Evolutionary conservation across 345 rosid genomes (phyloP).

Genomic region (Sonneratia alba): DNA sequence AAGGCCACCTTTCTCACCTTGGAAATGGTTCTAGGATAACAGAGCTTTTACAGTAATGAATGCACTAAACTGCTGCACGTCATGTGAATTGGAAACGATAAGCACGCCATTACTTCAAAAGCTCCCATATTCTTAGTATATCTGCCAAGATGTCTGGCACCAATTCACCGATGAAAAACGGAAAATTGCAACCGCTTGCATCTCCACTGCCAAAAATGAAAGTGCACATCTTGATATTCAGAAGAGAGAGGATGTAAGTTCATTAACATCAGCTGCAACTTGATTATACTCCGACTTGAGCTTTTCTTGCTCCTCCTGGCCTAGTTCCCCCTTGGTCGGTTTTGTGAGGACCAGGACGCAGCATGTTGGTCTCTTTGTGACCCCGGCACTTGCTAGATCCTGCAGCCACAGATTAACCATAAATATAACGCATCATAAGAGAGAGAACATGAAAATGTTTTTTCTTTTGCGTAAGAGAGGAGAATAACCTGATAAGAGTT

Average conservation of each 20-base stretch:
- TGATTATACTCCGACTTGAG: conserved; percentile 50
- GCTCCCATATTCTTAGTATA: neutral
- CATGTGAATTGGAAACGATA: too few relatives aligned
- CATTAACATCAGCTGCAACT: conserved; percentile 55
- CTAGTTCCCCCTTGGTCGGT: conserved; percentile 73
- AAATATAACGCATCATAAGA: neutral
- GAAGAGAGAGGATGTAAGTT: conserved; percentile 45
- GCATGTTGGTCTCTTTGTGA: conserved; percentile 91
- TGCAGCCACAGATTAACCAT: conserved; percentile 13
- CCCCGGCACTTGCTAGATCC: conserved; percentile 95
- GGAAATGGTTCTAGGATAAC: too few relatives aligned
- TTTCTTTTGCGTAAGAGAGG: neutral
- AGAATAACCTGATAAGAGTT: neutral
- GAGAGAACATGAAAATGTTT: neutral
- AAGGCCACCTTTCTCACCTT: too few relatives aligned
- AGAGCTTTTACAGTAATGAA: too few relatives aligned
- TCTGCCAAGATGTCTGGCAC: neutral
- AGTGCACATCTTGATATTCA: conserved; percentile 10
- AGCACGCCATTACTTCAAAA: neutral
- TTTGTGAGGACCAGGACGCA: conserved; percentile 78
- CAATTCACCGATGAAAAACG: neutral
- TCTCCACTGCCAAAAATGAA: neutral
- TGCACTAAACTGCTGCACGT: too few relatives aligned
- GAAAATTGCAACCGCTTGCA: neutral
- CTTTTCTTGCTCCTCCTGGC: conserved; percentile 54